A percentile compares a stretch with the other conserved stretches of the same genome.
Evolutionary conservation across 805 yeast genomes (phyloP).

Genomic region (Ogataea kodamae): DNA sequence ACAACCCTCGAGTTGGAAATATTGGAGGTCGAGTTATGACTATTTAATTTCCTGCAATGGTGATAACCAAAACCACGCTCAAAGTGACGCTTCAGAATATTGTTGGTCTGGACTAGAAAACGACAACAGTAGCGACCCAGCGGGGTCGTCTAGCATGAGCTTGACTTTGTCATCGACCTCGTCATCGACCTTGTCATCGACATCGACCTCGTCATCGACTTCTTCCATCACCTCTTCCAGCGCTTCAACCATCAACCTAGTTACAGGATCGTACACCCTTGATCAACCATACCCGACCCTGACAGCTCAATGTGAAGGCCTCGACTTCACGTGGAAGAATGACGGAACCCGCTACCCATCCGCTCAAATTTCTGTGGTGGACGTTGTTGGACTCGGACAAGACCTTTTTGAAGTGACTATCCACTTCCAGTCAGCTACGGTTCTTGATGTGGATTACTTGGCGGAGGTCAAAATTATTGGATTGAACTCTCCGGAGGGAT

Average conservation of each 20-base stretch:
- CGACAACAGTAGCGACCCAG: not conserved
- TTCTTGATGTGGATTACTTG: constrained; percentile 17
- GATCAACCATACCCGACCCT: constrained; percentile 1
- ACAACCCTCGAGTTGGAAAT: constrained; percentile 14
- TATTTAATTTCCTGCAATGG: constrained; percentile 27
- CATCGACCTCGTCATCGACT: not conserved
- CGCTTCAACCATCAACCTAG: constrained; percentile 3
- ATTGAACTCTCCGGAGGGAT: constrained; percentile 26
- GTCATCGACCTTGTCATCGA: no score
- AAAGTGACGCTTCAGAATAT: constrained; percentile 12
- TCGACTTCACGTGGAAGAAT: constrained; percentile 16
- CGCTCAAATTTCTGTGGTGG: constrained; percentile 15
- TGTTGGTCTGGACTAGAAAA: constrained; percentile 4
- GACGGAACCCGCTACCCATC: constrained; percentile 16
- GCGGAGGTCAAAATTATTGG: constrained; percentile 31
- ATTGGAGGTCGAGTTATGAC: constrained; percentile 20
- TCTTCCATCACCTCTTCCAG: not conserved
- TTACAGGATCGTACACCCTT: constrained; percentile 8
- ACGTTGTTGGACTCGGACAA: constrained; percentile 9
- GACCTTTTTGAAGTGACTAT: constrained; percentile 17
- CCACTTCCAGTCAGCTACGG: constrained; percentile 13
- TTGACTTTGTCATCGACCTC: no score
- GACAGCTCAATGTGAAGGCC: constrained; percentile 13
- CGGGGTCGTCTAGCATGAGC: no score
- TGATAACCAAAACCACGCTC: constrained; percentile 29